Base-by-base conservation (phyloP, 1,139 yeast species). In the Candida tropicalis region DNA sequence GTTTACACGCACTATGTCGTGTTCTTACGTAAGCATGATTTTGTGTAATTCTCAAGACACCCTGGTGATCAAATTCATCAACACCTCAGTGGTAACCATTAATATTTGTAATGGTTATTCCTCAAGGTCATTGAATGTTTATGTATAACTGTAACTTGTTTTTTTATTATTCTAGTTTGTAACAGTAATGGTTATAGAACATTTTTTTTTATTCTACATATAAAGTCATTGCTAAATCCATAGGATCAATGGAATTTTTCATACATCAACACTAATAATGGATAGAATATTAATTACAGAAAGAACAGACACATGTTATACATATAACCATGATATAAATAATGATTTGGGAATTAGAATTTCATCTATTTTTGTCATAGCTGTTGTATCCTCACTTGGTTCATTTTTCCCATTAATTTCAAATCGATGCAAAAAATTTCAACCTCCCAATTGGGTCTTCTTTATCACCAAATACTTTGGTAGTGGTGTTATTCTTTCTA, bases 401-500 rank as follows among this genome's bases (percentile, higher is more conserved):
- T 55, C 68, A 8, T 65, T 66, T 44, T 54, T 64, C 15, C 71
- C 72, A 1, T 46, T 67, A 13, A 36, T 66, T 18, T 65, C 65
- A 3, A 45, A 44, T 28, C 45, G 47, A 27, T 56, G 53, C 35
- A 54, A 56, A 15, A 53, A 44, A 25, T 50, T 65, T 12, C 51
- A 50, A 16, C 43, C 64, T 4, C 70, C 70, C 0, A 29, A 45
- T 2, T 58, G 63, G 60, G 50, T 62, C 5, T 63, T 66, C 43
- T 65, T 63, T 40, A 43, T 57, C 16, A 53, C 63, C 36, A 50
- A 59, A 39, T 65, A 59, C 46, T 49, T 67, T 26, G 72, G 72
- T 4, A 59, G 63, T 40, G 71, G 72, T 1, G 71, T 67, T 17
- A 67, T 67, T 43, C 57, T 66, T 5, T 65, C 70, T 6, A 67